These are phyloP conservation scores for Graphiopsis chlorocephala DNA, from an alignment of 2,329 filamentous ascomycete species.

Conservation along the genomic window DNA sequence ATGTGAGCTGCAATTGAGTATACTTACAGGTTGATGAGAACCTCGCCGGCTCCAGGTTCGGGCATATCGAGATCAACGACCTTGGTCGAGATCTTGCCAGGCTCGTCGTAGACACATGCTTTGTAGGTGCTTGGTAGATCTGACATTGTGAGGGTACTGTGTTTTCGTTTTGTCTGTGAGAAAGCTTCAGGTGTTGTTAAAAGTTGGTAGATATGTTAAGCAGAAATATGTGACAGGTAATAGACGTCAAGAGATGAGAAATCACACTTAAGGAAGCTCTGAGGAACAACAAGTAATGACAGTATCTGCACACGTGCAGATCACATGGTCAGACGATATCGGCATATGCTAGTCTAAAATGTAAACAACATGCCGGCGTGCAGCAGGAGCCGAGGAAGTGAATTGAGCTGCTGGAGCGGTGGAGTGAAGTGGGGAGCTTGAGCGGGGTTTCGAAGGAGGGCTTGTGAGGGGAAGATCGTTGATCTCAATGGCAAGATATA, in stretches of 20 bases:
- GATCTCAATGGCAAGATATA: not conserved
- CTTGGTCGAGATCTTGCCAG: constrained; percentile 63
- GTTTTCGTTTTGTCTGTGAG: not conserved
- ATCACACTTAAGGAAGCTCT: not conserved
- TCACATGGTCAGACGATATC: not conserved
- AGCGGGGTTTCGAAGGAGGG: not conserved
- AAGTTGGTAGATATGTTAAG: not conserved
- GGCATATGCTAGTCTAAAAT: not conserved
- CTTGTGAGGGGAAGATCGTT: not conserved
- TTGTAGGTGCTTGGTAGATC: constrained; percentile 58
- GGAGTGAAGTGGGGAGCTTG: constrained; percentile 2
- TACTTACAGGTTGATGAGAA: constrained; percentile 59
- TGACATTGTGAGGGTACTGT: constrained; percentile 19
- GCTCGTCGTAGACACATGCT: constrained; percentile 63
- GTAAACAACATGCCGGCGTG: not conserved
- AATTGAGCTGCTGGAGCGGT: not conserved
- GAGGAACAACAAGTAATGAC: not conserved
- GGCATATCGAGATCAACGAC: constrained; percentile 63
- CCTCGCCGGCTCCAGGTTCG: constrained; percentile 61
- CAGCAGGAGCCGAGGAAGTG: not conserved
- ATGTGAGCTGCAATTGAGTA: not conserved
- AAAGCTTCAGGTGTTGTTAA: not conserved
- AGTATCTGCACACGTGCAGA: not conserved
- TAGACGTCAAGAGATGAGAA: not conserved
- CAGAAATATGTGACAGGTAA: not conserved